These are phyloP conservation scores for Gossypium lobatum DNA, from an alignment of 441 rosid genomes.

Conservation along the genomic window DNA sequence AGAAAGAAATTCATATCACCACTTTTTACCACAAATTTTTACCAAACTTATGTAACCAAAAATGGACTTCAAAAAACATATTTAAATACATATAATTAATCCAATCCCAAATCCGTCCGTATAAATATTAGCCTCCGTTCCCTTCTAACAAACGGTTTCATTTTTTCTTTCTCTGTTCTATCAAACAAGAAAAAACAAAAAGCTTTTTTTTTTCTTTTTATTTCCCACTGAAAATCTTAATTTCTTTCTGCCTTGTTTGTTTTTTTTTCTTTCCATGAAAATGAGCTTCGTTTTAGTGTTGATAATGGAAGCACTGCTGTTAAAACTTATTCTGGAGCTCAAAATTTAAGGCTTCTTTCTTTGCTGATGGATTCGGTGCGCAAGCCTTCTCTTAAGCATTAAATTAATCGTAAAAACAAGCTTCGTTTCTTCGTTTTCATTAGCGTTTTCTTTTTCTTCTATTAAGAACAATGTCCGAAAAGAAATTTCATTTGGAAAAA, in stretches of 20 bases:
- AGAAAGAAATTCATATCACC: background rate
- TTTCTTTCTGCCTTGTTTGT: background rate
- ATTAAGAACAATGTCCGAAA: background rate
- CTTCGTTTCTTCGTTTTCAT: background rate
- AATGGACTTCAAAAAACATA: background rate
- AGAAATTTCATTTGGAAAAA: background rate
- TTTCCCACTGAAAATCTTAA: background rate
- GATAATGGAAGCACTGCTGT: background rate
- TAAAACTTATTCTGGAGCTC: background rate
- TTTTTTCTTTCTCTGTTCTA: conserved; percentile 3
- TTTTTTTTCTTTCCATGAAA: background rate
- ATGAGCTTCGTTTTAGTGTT: background rate
- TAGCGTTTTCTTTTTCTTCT: background rate
- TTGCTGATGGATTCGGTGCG: conserved; percentile 49
- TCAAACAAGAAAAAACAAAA: background rate
- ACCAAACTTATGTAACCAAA: background rate
- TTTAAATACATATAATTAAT: conserved; percentile 4
- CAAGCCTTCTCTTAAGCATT: background rate
- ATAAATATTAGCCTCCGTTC: conserved; percentile 13
- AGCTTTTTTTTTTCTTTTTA: background rate
- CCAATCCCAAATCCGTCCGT: conserved; percentile 15
- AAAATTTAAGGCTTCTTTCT: conserved; percentile 24
- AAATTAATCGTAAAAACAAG: background rate
- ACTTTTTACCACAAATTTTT: background rate
- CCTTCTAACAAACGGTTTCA: background rate